Base-by-base conservation (phyloP, 768 basidiomycete genomes). In the Naganishia vaughanmartiniae region DNA sequence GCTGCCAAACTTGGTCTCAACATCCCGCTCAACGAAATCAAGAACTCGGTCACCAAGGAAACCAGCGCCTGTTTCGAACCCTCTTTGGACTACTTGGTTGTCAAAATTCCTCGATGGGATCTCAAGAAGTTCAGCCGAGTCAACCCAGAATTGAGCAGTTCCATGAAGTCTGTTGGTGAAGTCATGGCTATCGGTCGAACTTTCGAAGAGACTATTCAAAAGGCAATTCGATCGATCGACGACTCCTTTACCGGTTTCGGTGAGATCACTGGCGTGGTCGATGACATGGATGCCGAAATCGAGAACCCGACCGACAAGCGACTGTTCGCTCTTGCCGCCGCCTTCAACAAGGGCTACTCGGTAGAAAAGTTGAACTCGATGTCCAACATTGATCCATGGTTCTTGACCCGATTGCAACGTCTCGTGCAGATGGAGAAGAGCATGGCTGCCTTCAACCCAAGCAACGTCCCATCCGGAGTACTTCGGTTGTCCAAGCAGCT, bases 81-180 rank as follows among this genome's bases (percentile, higher is more conserved):
- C 7, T 91, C 90, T 75, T 85, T 99, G 84, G 95, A 99, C 81
- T 99, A 99, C 80, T 87, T 90, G 69, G 93, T 98, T 54, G 94
- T 98, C 79, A 98, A 99, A 85, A 96, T 99, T 76, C 95, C 95
- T 67, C 90, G 95, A 73, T 99, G 95, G 95, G 96, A 99, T 83
- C 84, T 98, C 78, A 94, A 94, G 83, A 99, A 99, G 86, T 99
- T 99, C 84, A 92, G 77, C 76, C 88, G 95, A 55, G 95, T 99
- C 77, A 93, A 91, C 80, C 87, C 90, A 70, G 85, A 91, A 48
- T 84, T 99, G 58, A 92, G 92, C 81, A 92, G 90, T 75, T 92
- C 91, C 82, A 98, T 99, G 95, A 98, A 98, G 86, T 93, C 91
- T 76, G 95, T 99, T 10, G 95, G 95, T 31, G 95, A 99, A 82